Base-by-base conservation (phyloP, 1,284 basidiomycete species). In the Trichosporon inkin region DNA sequence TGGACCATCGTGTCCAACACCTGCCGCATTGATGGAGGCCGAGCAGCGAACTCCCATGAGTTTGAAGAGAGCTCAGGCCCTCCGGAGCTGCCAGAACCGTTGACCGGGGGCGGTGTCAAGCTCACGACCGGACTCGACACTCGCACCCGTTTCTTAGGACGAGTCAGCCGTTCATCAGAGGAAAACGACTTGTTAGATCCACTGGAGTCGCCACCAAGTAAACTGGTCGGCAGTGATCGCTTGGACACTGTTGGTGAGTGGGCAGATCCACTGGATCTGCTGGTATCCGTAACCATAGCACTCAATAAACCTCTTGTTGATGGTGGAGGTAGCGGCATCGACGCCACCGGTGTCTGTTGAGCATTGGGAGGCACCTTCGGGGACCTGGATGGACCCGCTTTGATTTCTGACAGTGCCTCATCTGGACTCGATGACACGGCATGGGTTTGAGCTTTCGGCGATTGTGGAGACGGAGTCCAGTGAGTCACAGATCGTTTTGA, bases 1-100 rank as follows among this genome's bases (percentile, higher is more conserved):
- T 73, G 68, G 41, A 84, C 83, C 40, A 89, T 75, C 22, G 81
- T 84, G 3, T 71, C 71, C 11, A 84, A 60, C 0, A 95, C 81
- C 10, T 85, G 80, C 0, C 47, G 53, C 1, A 47, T 35, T 0
- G 66, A 51, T 1, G 91, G 91, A 0, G 90, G 86, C 6, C 75
- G 64, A 3, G 69, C 59, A 2, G 77, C 71, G 66, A 87, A 92
- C 24, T 78, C 68, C 76, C 84, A 87, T 1, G 72, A 67, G 6
- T 51, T 67, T 2, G 47, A 37, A 3, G 55, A 41, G 4, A 57
- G 19, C 28, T 57, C 60, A n/a, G 36, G 56, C 3, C 16, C 47
- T 8, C 44, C 44, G 10, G 44, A 53, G 34, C 34, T 53, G 1
- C 22, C 47, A 22, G 53, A 35, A 28, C 19, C 28, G 35, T 41